Evolutionary conservation across 495 filamentous ascomycete species (phyloP).

Genomic region (Monascus purpureus): DNA sequence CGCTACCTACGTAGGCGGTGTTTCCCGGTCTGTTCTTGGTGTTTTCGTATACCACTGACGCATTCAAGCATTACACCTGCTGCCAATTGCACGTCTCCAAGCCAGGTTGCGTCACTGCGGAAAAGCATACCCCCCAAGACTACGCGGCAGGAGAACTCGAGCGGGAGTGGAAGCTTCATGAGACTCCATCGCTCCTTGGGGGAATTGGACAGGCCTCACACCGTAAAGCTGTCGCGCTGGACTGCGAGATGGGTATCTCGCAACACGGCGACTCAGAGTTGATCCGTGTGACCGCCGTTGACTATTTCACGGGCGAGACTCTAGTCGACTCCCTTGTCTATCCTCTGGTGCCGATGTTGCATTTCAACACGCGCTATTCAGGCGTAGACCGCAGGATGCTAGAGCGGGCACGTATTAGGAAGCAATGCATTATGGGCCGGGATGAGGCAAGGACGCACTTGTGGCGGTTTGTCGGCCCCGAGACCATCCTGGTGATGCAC

Average conservation of each 20-base stretch:
- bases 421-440: conserved; percentile 12
- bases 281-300: conserved; percentile 26
- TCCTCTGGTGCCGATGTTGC: conserved; percentile 19
- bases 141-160: background rate
- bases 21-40: too few relatives aligned
- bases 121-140: too few relatives aligned
- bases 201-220: background rate
- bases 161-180: conserved; percentile 1
- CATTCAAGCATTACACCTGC: too few relatives aligned
- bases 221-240: conserved; percentile 24
- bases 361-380: conserved; percentile 25
- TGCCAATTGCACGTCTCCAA: too few relatives aligned
- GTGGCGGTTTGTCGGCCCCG: conserved; percentile 20
- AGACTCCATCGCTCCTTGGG: conserved; percentile 1
- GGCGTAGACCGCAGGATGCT: conserved; percentile 17
- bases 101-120: too few relatives aligned
- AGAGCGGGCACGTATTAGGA: conserved; percentile 4
- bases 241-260: conserved; percentile 35
- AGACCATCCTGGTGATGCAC: conserved; percentile 22
- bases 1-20: too few relatives aligned
- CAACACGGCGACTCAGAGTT: conserved; percentile 18
- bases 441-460: conserved; percentile 16
- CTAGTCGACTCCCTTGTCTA: conserved; percentile 30
- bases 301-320: conserved; percentile 26
- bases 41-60: too few relatives aligned